Base-by-base conservation (phyloP, 1,284 basidiomycete genomes). In the Ganoderma multipileum region DNA sequence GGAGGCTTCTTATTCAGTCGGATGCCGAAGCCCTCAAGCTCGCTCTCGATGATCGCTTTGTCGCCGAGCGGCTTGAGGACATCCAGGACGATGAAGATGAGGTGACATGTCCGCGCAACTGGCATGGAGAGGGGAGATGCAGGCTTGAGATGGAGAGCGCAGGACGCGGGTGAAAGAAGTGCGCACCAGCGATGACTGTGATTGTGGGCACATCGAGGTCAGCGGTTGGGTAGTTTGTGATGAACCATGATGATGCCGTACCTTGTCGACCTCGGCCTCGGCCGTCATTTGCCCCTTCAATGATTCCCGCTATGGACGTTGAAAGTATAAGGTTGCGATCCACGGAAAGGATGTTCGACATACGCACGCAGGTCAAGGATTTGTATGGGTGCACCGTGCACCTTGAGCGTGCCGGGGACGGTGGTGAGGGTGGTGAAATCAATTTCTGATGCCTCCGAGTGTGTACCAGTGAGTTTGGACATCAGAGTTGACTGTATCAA, bases 1-100 rank as follows among this genome's bases (percentile, higher is more conserved):
- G 98, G 98, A 1, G 97, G 95, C 74, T 91, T 90, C 83, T 99
- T 99, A 85, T 99, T 99, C 68, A 99, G 85, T 60, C 97, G 89
- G 75, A 99, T 98, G 8, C 97, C 97, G 75, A 99, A 98, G 38
- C 96, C 96, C 86, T 99, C 97, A 71, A 99, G 82, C 81, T 99
- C 97, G 57, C 86, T 80, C 80, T 98, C 95, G 71, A 99, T 95
- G 76, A 98, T 84, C 66, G 89, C 92, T 78, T 99, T 96, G 85
- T 99, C 97, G 55, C 92, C 93, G 30, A 99, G 88, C 14, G 98
- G 98, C 83, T 99, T 99, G 52, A 98, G 88, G 16, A 99, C 98
- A 77, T 99, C 98, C 52, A 99, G 89, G 38, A 99, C 94, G 79
- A 99, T 99, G 81, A 99, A 99, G 74, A 99, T 99, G 61, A 99